phyloP scores from a whole-genome alignment of 257 asterid genomes.

The Fraxinus excelsior region DNA sequence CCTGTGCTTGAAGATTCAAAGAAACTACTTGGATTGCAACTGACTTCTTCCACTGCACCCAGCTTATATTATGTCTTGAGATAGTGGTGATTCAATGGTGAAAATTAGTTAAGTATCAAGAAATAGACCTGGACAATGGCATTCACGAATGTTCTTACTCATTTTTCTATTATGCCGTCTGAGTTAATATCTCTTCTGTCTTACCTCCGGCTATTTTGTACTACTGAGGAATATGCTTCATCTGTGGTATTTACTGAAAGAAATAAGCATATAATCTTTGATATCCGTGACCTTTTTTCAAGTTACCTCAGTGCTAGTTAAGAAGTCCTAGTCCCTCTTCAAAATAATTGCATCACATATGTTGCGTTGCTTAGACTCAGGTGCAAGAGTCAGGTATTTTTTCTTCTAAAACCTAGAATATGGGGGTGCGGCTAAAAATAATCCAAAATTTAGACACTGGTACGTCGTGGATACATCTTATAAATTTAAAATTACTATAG shows the following conservation, averaged over 20 bases:
- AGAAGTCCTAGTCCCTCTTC: not conserved
- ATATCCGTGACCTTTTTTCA: not conserved
- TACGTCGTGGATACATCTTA: too few species aligned
- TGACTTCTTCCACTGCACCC: not conserved
- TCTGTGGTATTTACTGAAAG: not conserved
- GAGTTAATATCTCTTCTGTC: not conserved
- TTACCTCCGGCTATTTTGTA: not conserved
- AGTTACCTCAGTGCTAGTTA: not conserved
- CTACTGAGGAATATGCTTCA: not conserved
- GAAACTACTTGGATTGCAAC: not conserved
- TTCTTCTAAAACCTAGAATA: too few species aligned
- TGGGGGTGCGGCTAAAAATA: too few species aligned
- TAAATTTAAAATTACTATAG: too few species aligned
- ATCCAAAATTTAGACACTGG: too few species aligned
- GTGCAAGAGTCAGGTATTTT: too few species aligned
- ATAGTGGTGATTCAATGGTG: not conserved
- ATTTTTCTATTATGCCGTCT: not conserved
- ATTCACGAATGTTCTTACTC: not conserved
- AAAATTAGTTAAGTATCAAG: not conserved
- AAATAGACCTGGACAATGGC: not conserved
- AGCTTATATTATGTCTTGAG: not conserved
- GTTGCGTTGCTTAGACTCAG: too few species aligned
- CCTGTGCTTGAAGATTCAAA: not conserved
- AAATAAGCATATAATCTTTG: not conserved
- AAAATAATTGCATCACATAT: too few species aligned